Evolutionary conservation across 441 rosid species (phyloP).

Genomic region (Pelargonium myrrhifolium): DNA sequence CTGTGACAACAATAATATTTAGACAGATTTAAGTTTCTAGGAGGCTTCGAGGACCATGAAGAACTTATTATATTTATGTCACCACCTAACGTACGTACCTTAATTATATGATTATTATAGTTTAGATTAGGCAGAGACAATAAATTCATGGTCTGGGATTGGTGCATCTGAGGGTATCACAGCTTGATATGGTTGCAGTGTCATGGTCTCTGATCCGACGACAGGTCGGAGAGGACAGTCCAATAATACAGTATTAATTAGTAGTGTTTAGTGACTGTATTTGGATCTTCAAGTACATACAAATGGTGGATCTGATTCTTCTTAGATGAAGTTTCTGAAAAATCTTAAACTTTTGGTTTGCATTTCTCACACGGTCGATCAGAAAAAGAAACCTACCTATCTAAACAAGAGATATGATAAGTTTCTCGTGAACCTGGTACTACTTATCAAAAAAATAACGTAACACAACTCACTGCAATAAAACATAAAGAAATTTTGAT

Average conservation of each 20-base stretch:
- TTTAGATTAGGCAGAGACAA: no score
- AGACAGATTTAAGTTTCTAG: no score
- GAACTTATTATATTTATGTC: background rate
- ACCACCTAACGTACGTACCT: background rate
- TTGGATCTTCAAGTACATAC: background rate
- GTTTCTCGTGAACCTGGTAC: no score
- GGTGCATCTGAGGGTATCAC: background rate
- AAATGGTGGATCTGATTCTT: background rate
- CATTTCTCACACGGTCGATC: no score
- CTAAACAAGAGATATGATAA: no score
- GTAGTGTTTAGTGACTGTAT: background rate
- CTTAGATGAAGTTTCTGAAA: background rate
- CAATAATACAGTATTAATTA: background rate
- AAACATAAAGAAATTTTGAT: no score
- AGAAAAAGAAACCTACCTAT: no score
- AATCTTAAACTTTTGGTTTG: no score
- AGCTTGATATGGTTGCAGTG: background rate
- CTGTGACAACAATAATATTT: no score
- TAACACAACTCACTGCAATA: no score
- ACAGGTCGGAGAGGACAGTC: background rate
- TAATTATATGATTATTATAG: background rate
- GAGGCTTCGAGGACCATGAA: background rate
- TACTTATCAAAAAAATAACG: no score
- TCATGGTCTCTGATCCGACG: background rate
- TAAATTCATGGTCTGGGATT: no score